These are phyloP conservation scores for Eucalyptus lansdowneana DNA, from an alignment of 345 rosid genomes.

Conservation along the genomic window DNA sequence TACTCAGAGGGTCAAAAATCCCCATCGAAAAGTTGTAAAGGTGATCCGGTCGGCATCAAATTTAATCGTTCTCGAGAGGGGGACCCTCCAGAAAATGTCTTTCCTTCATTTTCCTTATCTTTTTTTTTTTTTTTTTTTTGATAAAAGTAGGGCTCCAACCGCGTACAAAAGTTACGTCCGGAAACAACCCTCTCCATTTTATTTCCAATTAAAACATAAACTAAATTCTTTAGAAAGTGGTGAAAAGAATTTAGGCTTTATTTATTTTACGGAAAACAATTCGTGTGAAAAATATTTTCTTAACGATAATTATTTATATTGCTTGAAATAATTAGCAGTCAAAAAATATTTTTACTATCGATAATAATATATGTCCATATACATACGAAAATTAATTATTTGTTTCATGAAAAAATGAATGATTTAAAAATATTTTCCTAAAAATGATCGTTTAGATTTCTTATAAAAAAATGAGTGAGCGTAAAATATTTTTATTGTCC, in stretches of 20 bases:
- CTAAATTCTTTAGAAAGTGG: not conserved
- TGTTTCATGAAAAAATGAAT: accelerated
- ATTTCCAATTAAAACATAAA: not conserved
- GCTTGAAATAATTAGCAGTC: accelerated
- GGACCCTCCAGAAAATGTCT: not conserved
- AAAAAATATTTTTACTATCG: too few relatives aligned
- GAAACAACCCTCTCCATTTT: not conserved
- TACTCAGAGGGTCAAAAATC: not conserved
- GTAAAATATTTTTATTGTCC: not conserved
- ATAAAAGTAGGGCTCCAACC: not conserved
- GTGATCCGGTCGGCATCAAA: not conserved
- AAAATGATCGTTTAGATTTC: accelerated
- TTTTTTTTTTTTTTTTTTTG: too few relatives aligned
- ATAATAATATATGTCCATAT: too few relatives aligned
- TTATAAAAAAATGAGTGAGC: too few relatives aligned
- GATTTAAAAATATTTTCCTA: accelerated
- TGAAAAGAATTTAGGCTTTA: not conserved
- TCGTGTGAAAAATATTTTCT: too few relatives aligned
- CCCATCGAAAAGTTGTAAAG: not conserved
- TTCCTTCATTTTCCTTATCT: not conserved
- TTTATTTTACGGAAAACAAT: too few relatives aligned
- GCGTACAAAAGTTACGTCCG: too few relatives aligned
- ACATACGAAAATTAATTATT: accelerated
- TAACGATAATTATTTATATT: accelerated
- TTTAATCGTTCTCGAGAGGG: not conserved